Conservation (phyloP, 306 rosid species). For the Cicer chorassanicum region DNA sequence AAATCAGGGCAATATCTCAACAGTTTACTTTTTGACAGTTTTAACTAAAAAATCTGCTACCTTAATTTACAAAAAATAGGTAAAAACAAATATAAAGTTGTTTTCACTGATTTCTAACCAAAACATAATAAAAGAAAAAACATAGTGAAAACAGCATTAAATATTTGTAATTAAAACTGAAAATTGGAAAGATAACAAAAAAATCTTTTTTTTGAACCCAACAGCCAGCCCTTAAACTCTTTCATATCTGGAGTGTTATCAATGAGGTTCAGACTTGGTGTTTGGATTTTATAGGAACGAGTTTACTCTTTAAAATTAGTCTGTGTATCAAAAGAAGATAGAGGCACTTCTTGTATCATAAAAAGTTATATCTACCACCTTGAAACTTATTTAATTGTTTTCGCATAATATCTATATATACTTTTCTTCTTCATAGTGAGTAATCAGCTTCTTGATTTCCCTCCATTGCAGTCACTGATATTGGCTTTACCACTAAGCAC, state of each 20-base stretch:
- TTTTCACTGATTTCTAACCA: background rate
- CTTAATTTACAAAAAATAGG: no score
- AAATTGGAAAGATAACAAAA: background rate
- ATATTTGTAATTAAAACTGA: background rate
- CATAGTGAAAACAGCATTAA: no score
- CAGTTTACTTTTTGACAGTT: no score
- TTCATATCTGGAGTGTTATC: background rate
- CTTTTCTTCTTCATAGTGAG: slow-evolving; percentile 3
- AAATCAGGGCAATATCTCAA: no score
- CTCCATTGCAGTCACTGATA: slow-evolving; percentile 24
- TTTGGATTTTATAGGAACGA: slow-evolving; percentile 9
- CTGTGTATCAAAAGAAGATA: slow-evolving; percentile 26
- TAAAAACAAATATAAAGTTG: no score
- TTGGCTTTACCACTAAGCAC: slow-evolving; percentile 23
- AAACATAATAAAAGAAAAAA: background rate
- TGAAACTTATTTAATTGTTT: slow-evolving; percentile 10
- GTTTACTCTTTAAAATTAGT: background rate
- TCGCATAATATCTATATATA: background rate
- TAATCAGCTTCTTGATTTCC: slow-evolving; percentile 19
- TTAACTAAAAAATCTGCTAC: no score
- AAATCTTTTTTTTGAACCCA: background rate
- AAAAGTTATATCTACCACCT: slow-evolving; percentile 2
- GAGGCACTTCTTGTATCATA: slow-evolving; percentile 4
- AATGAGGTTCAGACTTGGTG: slow-evolving; percentile 26
- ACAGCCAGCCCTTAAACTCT: background rate